phyloP scores from a whole-genome alignment of 2,329 filamentous ascomycete genomes.

The Botrytis pseudocinerea region DNA sequence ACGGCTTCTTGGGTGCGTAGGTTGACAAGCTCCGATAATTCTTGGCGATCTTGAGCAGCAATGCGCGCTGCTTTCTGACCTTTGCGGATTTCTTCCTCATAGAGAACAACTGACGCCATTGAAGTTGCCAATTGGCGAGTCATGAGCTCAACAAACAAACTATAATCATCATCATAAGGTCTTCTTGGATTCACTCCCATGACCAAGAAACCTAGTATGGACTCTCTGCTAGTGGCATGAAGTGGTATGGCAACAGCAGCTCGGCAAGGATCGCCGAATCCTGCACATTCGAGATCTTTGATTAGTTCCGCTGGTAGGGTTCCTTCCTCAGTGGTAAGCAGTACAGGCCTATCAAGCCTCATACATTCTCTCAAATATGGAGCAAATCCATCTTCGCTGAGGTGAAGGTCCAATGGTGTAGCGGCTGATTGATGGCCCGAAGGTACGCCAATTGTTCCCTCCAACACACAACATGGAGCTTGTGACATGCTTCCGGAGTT shows the following conservation, averaged over 20 bases:
- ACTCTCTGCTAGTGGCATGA: conserved; percentile 71
- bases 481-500: conserved; percentile 65
- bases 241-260: conserved; percentile 77
- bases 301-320: conserved; percentile 66
- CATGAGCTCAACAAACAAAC: conserved; percentile 72
- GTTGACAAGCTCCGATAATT: conserved; percentile 73
- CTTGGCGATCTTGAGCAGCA: conserved; percentile 73
- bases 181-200: conserved; percentile 76
- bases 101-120: conserved; percentile 77
- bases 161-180: conserved; percentile 79
- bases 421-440: conserved; percentile 62
- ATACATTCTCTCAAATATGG: conserved; percentile 77
- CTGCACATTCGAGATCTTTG: conserved; percentile 66
- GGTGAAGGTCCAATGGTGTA: conserved; percentile 65
- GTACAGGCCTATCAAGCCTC: conserved; percentile 63
- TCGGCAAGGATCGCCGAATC: conserved; percentile 68
- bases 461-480: conserved; percentile 65
- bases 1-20: conserved; percentile 61
- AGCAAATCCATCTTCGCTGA: conserved; percentile 71
- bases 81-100: conserved; percentile 78
- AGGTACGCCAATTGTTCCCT: conserved; percentile 70
- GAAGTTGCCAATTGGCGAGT: conserved; percentile 77
- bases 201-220: conserved; percentile 74
- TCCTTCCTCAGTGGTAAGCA: conserved; percentile 66
- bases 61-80: conserved; percentile 72